Evolutionary conservation across 73 alveolate species (phyloP).

Genomic region (Paramecium biaurelia): DNA sequence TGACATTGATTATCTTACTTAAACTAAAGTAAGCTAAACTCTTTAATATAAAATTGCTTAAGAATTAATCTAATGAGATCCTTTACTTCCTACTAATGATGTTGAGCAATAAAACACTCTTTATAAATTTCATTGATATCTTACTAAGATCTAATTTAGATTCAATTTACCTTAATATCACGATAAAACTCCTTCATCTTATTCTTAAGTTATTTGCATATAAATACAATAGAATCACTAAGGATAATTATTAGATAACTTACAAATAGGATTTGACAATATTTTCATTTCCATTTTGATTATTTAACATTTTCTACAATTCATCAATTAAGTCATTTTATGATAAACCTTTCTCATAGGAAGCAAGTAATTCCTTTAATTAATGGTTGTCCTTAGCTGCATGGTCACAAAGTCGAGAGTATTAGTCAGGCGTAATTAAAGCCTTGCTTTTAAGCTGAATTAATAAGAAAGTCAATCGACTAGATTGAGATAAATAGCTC

Average conservation of each 20-base stretch:
- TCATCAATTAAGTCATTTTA: background rate
- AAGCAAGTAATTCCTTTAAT: background rate
- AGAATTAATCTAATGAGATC: background rate
- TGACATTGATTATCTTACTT: background rate
- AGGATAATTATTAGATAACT: background rate
- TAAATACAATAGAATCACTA: background rate
- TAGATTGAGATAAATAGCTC: background rate
- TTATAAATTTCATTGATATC: background rate
- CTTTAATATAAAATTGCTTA: background rate
- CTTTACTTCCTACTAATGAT: background rate
- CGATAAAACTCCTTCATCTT: background rate
- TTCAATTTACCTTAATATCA: slow-evolving; percentile 9
- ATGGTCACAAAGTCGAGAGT: background rate
- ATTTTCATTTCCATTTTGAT: background rate
- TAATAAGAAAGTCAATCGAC: background rate
- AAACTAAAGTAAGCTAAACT: background rate
- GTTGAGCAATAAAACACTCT: background rate
- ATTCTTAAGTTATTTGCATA: background rate
- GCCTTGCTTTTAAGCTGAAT: background rate
- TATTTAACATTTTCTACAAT: background rate
- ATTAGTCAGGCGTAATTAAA: background rate
- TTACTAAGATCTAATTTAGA: background rate
- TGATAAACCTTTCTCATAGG: background rate
- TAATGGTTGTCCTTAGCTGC: background rate
- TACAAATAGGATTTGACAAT: background rate